phyloP scores from a whole-genome alignment of 2,329 filamentous ascomycete genomes.

The Arthrobotrys sinensis region DNA sequence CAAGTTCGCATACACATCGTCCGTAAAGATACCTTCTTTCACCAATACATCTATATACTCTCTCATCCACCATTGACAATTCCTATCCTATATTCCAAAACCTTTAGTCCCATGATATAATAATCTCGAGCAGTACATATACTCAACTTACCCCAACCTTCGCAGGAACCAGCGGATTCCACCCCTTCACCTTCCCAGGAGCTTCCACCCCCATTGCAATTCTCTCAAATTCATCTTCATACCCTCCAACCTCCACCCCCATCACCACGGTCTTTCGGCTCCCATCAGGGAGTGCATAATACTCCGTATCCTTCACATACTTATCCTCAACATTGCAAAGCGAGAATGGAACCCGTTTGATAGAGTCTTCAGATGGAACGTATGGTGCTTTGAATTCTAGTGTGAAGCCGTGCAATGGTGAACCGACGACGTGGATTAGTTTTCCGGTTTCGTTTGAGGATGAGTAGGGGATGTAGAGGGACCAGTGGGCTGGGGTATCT shows the following conservation, averaged over 20 bases:
- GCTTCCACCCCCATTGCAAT: slow-evolving; percentile 23
- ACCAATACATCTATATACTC: slow-evolving; percentile 30
- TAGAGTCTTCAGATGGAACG: slow-evolving; percentile 11
- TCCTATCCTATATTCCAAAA: slow-evolving; percentile 16
- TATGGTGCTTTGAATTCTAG: slow-evolving; percentile 44
- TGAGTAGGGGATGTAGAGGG: slow-evolving; percentile 41
- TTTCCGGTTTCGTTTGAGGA: slow-evolving; percentile 26
- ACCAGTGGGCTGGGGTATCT: slow-evolving; percentile 37
- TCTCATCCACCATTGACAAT: slow-evolving; percentile 42
- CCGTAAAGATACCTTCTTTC: slow-evolving; percentile 1
- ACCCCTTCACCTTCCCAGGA: slow-evolving; percentile 9
- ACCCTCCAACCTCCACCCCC: slow-evolving; percentile 12
- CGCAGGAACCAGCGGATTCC: slow-evolving; percentile 38
- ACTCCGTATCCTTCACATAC: slow-evolving; percentile 27
- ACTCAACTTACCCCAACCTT: slow-evolving; percentile 27
- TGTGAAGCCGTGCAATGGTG: slow-evolving; percentile 26
- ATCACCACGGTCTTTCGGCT: slow-evolving; percentile 1
- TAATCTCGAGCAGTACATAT: too few relatives aligned
- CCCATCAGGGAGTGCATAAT: not conserved
- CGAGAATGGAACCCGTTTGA: slow-evolving; percentile 33
- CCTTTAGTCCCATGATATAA: not conserved
- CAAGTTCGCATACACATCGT: slow-evolving; percentile 6
- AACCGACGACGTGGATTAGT: slow-evolving; percentile 40
- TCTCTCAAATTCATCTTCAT: slow-evolving; percentile 19
- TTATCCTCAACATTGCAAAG: slow-evolving; percentile 20